Evolutionary conservation across 371 early-diverging fungal species (phyloP).

Genomic region (Mortierella sp.): DNA sequence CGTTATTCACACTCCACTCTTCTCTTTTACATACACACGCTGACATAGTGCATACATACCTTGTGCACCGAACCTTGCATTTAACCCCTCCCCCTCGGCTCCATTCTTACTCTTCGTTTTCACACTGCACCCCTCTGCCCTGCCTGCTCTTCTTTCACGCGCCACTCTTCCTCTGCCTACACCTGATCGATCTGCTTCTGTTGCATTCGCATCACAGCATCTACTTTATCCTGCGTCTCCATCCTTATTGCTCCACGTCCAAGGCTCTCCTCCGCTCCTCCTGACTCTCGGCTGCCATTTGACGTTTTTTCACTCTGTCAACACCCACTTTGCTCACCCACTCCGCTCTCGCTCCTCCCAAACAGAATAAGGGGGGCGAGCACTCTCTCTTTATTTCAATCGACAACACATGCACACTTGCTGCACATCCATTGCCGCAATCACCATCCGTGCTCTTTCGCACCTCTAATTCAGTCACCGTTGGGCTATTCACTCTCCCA

Average conservation of each 20-base stretch:
- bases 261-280: not conserved
- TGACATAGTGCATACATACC: not conserved
- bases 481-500: not conserved
- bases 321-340: not conserved
- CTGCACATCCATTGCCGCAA: not conserved
- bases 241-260: constrained; percentile 6
- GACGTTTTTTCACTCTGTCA: not conserved
- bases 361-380: too few species aligned
- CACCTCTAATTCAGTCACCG: not conserved
- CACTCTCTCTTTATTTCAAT: not conserved
- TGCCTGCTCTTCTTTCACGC: not conserved
- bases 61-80: constrained; percentile 1
- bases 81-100: not conserved
- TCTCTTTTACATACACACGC: not conserved
- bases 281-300: not conserved
- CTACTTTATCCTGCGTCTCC: not conserved
- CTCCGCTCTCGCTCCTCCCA: not conserved
- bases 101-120: not conserved
- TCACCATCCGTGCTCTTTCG: not conserved
- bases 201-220: not conserved
- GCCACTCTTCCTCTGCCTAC: not conserved
- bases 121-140: not conserved
- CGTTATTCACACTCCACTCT: not conserved
- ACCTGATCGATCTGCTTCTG: not conserved
- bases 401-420: not conserved